These are phyloP conservation scores for Exophiala spinifera DNA, from an alignment of 2,329 filamentous ascomycete genomes.

Conservation along the genomic window DNA sequence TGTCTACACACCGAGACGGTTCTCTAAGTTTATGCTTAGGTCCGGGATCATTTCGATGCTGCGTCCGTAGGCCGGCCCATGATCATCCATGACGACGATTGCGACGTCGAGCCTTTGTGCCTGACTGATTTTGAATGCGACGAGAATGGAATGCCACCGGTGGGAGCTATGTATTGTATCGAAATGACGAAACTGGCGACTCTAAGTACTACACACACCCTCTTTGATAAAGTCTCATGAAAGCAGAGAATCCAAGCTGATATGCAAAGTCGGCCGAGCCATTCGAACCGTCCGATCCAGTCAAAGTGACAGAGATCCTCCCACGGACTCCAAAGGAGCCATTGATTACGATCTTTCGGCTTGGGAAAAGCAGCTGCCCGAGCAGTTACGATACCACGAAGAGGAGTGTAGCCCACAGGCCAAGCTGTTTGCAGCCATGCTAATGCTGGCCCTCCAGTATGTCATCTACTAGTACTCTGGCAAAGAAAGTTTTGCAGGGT, in stretches of 20 bases:
- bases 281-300: conserved; percentile 9
- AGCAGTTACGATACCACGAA: conserved; percentile 10
- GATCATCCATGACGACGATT: conserved; percentile 30
- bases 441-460: conserved; percentile 14
- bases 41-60: conserved; percentile 19
- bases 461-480: no score
- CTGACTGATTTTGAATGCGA: conserved; percentile 26
- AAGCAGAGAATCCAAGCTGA: conserved; percentile 6
- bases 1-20: no score
- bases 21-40: conserved; percentile 3
- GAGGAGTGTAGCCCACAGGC: conserved; percentile 8
- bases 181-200: conserved; percentile 17
- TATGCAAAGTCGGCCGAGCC: conserved; percentile 11
- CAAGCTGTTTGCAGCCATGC: conserved; percentile 17
- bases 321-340: conserved; percentile 1
- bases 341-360: conserved; percentile 14
- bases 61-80: conserved; percentile 30
- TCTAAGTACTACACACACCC: conserved; percentile 2
- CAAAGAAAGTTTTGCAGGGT: no score
- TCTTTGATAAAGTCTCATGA: neutral
- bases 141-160: conserved; percentile 7
- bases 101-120: conserved; percentile 27
- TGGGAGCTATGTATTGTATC: conserved; percentile 9
- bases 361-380: conserved; percentile 17
- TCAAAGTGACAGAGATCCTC: conserved; percentile 4